Evolutionary conservation across 2,329 filamentous ascomycete genomes (phyloP).

Genomic region (Ophiostoma ips): DNA sequence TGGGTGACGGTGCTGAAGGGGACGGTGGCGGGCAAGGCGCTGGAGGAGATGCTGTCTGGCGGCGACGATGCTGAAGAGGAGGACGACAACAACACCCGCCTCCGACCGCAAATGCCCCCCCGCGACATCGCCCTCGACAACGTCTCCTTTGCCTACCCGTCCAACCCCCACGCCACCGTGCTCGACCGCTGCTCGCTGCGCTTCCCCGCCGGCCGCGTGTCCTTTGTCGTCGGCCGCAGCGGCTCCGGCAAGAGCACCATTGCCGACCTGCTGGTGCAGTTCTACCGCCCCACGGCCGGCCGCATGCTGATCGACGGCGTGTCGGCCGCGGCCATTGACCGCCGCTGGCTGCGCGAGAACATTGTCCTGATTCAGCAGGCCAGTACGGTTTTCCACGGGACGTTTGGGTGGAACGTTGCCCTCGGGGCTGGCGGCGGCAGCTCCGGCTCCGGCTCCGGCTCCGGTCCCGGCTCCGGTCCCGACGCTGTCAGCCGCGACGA

Average conservation of each 20-base stretch:
- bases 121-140: slow-evolving; percentile 58
- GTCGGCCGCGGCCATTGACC: slow-evolving; percentile 46
- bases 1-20: slow-evolving; percentile 69
- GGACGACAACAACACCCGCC: no score
- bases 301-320: slow-evolving; percentile 54
- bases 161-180: slow-evolving; percentile 44
- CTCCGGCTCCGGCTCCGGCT: no score
- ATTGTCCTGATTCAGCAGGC: slow-evolving; percentile 73
- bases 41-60: slow-evolving; percentile 22
- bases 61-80: no score
- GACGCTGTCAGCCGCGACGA: slow-evolving; percentile 17
- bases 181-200: slow-evolving; percentile 50
- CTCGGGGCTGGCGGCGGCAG: slow-evolving; percentile 33
- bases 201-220: slow-evolving; percentile 59
- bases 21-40: slow-evolving; percentile 52
- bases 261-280: slow-evolving; percentile 62
- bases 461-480: no score
- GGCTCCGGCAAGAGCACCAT: slow-evolving; percentile 90
- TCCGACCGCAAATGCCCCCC: slow-evolving; percentile 29
- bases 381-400: slow-evolving; percentile 69
- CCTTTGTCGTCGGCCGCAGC: slow-evolving; percentile 72
- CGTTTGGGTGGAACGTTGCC: slow-evolving; percentile 62
- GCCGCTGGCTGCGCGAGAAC: slow-evolving; percentile 61
- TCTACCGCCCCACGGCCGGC: slow-evolving; percentile 56
- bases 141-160: slow-evolving; percentile 71